Evolutionary conservation across 495 filamentous ascomycete species (phyloP), one percentile per base, ranked within the genome.

Genomic region (Aspergillus nanangensis): DNA sequence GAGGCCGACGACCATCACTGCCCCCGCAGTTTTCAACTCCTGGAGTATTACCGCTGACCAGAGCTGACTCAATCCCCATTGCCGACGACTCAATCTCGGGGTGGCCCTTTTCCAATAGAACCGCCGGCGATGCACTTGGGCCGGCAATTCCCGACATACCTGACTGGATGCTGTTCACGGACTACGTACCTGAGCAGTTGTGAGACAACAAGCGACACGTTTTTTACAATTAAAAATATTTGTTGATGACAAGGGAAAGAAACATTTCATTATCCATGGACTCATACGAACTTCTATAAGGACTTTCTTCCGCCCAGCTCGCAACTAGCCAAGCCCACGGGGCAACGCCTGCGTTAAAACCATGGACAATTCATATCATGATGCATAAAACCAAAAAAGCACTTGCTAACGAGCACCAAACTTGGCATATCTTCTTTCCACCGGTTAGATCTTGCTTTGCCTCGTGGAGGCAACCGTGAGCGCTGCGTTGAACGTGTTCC

Each of bases 121-220:
- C 11, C 29, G 40, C 23, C 3, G 29, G 21, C 39, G 45, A 52
- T 27, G 29, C 33, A 13, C n/a, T 54, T 27, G 51, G 45, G 11
- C 18, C 45, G 13, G 48, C 41, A 0, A 46, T 61, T 3, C 55
- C 60, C 11, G 57, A 59, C 43, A 52, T 63, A 11, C 60, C 60
- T 9, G 60, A 63, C 32, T 63, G 60, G 60, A 56, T 63, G 60
- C 47, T 63, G 5, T 56, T 61, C 19, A 55, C 54, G 7, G 55
- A 53, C 8, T 55, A 61, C 11, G 50, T 37, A 14, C 21, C 43
- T 8, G 33, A 63, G 21, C 57, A 60, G 35, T 32, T 58, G 4
- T 62, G 23, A 57, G 3, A 10, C 5, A 5, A 29, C 7, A 29
- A 29, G 11, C 25, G 11, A 5, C 25, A 29, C n/a, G n/a, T n/a